Base-by-base conservation (phyloP, 306 rosid genomes). In the Vachellia pachyceras region DNA sequence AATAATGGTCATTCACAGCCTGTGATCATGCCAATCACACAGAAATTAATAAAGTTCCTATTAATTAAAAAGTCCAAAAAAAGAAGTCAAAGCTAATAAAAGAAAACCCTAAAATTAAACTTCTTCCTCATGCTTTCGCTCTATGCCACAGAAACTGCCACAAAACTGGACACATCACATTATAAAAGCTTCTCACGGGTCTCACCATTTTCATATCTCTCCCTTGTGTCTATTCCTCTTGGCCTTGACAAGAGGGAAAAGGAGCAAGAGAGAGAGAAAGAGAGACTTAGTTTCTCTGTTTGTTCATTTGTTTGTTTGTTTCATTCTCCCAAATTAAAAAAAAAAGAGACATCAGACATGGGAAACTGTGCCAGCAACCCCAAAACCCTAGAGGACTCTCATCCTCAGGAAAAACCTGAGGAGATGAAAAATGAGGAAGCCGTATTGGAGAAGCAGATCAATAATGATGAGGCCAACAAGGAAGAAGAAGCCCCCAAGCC, bases 321-420 rank as follows among this genome's bases (percentile, higher is more conserved):
- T 49, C 8, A 17, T 50, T 50, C 58, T 50, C 58, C 20, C 20
- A 50, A 50, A 50, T 50, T n/a, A n/a, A 18, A 50, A 3, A 17
- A 17, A 17, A 47, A 47, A 50, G 17, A 17, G 36, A 57, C 22
- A 57, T 57, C 65, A 29, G 33, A 22, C 65, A 57, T 57, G 65
- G 65, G 65, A 57, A 57, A 57, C 65, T 57, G 65, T 57, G 65
- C 65, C 5, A 57, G 65, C 65, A 35, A 57, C 22, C 65, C 65
- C 65, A 57, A 57, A 10, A 57, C 65, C 65, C 36, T 57, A 9
- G 65, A 57, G 65, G 65, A 35, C 15, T 8, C 65, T 0, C 35
- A 20, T 25, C 69, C 41, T 63, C 42, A 12, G 7, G 61, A 55
- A 13, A 14, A 60, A 29, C 67, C 67, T 4, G 39, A 60, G 17